These are phyloP conservation scores for Allomyces javanicus DNA, from an alignment of 192 early-diverging fungal genomes.

Conservation along the genomic window DNA sequence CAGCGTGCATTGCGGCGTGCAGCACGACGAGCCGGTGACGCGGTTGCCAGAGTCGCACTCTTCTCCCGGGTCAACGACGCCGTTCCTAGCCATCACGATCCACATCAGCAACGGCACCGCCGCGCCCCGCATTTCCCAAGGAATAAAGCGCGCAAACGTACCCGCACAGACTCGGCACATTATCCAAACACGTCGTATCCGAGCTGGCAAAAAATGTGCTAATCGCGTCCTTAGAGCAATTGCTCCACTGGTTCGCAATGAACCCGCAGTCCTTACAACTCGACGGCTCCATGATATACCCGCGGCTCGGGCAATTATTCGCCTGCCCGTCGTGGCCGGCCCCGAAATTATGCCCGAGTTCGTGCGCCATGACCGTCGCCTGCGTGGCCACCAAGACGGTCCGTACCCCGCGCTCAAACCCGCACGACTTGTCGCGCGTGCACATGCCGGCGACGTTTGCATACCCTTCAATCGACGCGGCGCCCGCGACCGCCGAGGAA, in stretches of 20 bases:
- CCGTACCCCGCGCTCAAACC: background rate
- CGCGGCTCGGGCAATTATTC: background rate
- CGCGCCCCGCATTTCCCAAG: too few species aligned
- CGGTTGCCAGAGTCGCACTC: background rate
- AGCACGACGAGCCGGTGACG: background rate
- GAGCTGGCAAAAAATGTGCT: background rate
- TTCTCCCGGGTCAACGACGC: background rate
- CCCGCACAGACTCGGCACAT: background rate
- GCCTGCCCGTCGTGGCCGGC: background rate
- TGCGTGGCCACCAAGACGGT: background rate
- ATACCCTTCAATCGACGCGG: background rate
- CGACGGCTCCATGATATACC: background rate
- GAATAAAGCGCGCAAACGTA: background rate
- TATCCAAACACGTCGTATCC: background rate
- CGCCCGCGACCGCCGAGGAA: background rate
- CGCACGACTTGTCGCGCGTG: background rate
- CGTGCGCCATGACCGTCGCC: background rate
- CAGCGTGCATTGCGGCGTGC: background rate
- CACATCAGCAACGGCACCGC: background rate
- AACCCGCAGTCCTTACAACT: background rate
- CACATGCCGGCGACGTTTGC: background rate
- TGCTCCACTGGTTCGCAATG: background rate
- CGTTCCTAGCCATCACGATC: background rate
- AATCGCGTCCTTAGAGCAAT: background rate
- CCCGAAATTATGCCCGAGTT: background rate